phyloP scores from a whole-genome alignment of 306 rosid genomes.

The Medicago ruthenica region DNA sequence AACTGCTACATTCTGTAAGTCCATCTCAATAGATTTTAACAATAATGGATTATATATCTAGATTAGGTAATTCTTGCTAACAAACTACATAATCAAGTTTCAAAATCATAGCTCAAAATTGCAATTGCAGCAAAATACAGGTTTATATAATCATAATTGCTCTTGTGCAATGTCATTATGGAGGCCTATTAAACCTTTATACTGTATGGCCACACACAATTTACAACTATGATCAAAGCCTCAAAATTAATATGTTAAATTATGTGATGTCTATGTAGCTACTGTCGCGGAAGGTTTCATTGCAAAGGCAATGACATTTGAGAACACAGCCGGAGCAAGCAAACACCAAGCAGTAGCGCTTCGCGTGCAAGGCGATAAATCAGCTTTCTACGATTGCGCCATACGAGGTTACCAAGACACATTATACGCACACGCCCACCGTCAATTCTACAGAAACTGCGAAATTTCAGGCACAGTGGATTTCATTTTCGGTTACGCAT shows the following conservation, averaged over 20 bases:
- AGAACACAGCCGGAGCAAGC: slow-evolving; percentile 71
- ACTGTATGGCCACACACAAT: neutral
- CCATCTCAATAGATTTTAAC: neutral
- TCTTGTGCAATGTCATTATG: neutral
- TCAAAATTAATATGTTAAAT: neutral
- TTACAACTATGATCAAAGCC: neutral
- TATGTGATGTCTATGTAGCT: slow-evolving; percentile 34
- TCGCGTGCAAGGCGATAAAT: slow-evolving; percentile 58
- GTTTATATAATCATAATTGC: no score
- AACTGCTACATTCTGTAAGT: slow-evolving; percentile 50
- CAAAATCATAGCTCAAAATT: no score
- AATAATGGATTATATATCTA: neutral
- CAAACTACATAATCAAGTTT: neutral
- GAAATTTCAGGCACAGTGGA: slow-evolving; percentile 79
- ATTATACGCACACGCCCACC: slow-evolving; percentile 57
- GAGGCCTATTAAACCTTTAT: neutral
- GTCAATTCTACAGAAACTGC: slow-evolving; percentile 81
- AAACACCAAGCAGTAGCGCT: slow-evolving; percentile 89
- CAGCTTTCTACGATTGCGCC: slow-evolving; percentile 64
- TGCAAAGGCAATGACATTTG: slow-evolving; percentile 61
- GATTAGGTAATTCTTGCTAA: neutral
- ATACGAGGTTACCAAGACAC: slow-evolving; percentile 77
- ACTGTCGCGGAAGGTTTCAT: slow-evolving; percentile 51
- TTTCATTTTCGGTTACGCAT: slow-evolving; percentile 70
- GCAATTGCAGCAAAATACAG: neutral